Evolutionary conservation across 495 filamentous ascomycete species (phyloP).

Genomic region (Aspergillus saccharolyticus): DNA sequence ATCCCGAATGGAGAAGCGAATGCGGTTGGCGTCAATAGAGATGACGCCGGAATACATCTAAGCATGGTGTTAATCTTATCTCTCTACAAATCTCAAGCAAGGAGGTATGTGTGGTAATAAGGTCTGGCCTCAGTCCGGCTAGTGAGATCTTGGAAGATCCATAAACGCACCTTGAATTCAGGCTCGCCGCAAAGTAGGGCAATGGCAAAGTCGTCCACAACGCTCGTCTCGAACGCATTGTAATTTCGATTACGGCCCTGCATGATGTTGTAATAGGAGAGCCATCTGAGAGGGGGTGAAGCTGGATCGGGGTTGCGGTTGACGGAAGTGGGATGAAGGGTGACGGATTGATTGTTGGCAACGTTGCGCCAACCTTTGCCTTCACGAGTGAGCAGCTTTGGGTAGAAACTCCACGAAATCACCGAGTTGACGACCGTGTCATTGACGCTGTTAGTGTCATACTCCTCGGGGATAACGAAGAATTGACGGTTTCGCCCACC

Average conservation of each 20-base stretch:
- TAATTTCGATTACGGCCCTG: slow-evolving; percentile 73
- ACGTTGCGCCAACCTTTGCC: slow-evolving; percentile 89
- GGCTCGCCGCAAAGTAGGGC: slow-evolving; percentile 81
- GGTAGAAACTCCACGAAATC: slow-evolving; percentile 90
- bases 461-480: slow-evolving; percentile 68
- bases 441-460: slow-evolving; percentile 69
- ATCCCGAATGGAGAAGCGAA: slow-evolving; percentile 81
- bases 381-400: slow-evolving; percentile 80
- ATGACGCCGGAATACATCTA: slow-evolving; percentile 81
- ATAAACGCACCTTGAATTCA: slow-evolving; percentile 60
- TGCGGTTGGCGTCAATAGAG: slow-evolving; percentile 76
- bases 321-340: slow-evolving; percentile 77
- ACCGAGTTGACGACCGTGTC: slow-evolving; percentile 72
- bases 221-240: slow-evolving; percentile 86
- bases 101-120: background rate
- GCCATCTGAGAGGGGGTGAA: slow-evolving; percentile 51
- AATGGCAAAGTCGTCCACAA: slow-evolving; percentile 74
- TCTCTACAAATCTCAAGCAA: background rate
- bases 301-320: slow-evolving; percentile 62
- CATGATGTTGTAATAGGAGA: slow-evolving; percentile 96
- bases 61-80: slow-evolving; percentile 9
- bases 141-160: background rate
- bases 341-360: slow-evolving; percentile 82
- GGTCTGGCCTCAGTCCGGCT: background rate
- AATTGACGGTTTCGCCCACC: slow-evolving; percentile 64